Conservation (phyloP, 192 early-diverging fungal species). For the Backusella tarrabulga region DNA sequence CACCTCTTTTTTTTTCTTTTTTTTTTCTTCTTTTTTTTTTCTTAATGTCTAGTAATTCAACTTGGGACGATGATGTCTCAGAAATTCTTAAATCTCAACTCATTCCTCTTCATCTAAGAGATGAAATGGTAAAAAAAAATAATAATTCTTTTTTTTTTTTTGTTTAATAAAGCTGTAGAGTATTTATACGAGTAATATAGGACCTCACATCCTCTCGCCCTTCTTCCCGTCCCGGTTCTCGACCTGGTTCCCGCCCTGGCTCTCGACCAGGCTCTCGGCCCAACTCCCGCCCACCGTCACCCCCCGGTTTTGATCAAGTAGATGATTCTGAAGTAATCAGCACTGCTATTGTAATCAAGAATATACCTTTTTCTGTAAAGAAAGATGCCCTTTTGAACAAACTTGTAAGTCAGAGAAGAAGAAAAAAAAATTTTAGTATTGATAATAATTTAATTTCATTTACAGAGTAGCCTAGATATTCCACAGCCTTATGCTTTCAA, state of each 20-base stretch:
- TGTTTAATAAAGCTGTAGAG: not conserved
- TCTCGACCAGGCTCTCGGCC: not conserved
- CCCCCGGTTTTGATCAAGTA: not conserved
- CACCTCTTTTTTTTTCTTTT: not conserved
- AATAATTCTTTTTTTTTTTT: not conserved
- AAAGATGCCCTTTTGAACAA: conserved; percentile 70
- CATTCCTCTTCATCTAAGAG: not conserved
- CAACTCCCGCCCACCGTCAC: not conserved
- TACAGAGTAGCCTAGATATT: conserved; percentile 55
- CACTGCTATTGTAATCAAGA: conserved; percentile 81
- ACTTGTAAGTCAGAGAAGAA: conserved; percentile 42
- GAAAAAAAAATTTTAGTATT: not conserved
- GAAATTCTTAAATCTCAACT: not conserved
- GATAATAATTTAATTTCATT: not conserved
- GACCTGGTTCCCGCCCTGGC: conserved; percentile 14
- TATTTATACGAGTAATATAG: not conserved
- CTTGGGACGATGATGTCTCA: not conserved
- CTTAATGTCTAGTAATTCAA: not conserved
- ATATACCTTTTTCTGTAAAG: conserved; percentile 80
- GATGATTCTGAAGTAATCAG: conserved; percentile 47
- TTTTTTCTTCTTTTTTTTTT: not conserved
- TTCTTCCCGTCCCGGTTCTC: conserved; percentile 14
- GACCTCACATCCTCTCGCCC: not conserved
- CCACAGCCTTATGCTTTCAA: conserved; percentile 80
- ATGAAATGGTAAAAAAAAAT: not conserved